phyloP scores from a whole-genome alignment of 352 stramenopile species.

The Pythium myriotylum region DNA sequence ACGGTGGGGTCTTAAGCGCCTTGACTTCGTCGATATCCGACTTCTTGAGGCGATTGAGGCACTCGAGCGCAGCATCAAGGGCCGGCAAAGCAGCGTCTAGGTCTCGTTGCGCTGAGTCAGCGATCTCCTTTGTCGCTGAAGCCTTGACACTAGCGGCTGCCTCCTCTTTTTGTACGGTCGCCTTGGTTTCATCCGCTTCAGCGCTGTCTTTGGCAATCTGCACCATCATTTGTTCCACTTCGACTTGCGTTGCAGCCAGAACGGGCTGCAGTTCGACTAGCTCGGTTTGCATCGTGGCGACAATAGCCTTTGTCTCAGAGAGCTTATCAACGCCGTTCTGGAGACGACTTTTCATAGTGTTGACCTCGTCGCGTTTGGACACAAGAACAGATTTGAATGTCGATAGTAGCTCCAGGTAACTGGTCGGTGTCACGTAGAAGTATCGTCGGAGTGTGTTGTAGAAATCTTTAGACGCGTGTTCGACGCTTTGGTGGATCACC shows the following conservation, averaged over 20 bases:
- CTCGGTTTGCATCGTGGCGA: slow-evolving; percentile 85
- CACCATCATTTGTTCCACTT: slow-evolving; percentile 91
- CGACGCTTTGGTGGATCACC: slow-evolving; percentile 90
- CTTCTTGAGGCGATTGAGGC: slow-evolving; percentile 91
- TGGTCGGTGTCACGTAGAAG: slow-evolving; percentile 94
- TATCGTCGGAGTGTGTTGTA: slow-evolving; percentile 84
- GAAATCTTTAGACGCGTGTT: slow-evolving; percentile 84
- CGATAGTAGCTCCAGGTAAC: slow-evolving; percentile 91
- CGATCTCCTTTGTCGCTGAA: slow-evolving; percentile 89
- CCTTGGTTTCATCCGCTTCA: slow-evolving; percentile 87
- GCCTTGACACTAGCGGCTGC: slow-evolving; percentile 86
- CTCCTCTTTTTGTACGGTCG: slow-evolving; percentile 88
- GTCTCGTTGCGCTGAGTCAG: slow-evolving; percentile 86
- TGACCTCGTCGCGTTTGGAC: slow-evolving; percentile 89
- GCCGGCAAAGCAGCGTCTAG: slow-evolving; percentile 87
- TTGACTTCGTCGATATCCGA: slow-evolving; percentile 93
- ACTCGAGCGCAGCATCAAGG: slow-evolving; percentile 86
- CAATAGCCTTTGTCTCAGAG: slow-evolving; percentile 76
- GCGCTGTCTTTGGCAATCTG: slow-evolving; percentile 90
- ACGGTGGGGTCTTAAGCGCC: slow-evolving; percentile 88
- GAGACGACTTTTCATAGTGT: slow-evolving; percentile 81
- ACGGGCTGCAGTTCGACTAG: slow-evolving; percentile 84
- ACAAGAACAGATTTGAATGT: slow-evolving; percentile 91
- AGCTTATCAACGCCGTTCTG: slow-evolving; percentile 90
- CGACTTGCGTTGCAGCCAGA: slow-evolving; percentile 71